phyloP scores from a whole-genome alignment of 2,329 filamentous ascomycete genomes.

The Basipetospora chlamydospora region DNA sequence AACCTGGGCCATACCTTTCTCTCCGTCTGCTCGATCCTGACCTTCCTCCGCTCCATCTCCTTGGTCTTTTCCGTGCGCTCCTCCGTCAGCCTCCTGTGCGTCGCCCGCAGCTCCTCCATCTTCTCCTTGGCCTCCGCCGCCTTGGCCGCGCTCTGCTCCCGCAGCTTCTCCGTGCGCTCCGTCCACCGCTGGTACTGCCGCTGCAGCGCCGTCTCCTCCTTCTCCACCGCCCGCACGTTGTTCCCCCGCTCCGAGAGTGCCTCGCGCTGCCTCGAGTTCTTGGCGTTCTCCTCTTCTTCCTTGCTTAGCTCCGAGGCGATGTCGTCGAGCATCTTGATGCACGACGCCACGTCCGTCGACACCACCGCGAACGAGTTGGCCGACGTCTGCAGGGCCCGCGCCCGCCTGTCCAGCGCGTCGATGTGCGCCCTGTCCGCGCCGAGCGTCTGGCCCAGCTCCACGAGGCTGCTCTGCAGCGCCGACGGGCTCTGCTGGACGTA shows the following conservation, averaged over 20 bases:
- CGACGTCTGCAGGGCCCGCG: conserved; percentile 83
- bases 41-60: conserved; percentile 80
- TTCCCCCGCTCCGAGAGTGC: conserved; percentile 77
- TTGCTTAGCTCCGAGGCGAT: conserved; percentile 71
- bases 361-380: conserved; percentile 81
- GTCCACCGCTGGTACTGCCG: conserved; percentile 76
- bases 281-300: conserved; percentile 78
- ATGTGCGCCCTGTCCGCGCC: conserved; percentile 70
- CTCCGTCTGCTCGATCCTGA: conserved; percentile 95
- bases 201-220: conserved; percentile 69
- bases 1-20: conserved; percentile 59
- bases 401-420: conserved; percentile 71
- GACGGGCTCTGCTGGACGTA: conserved; percentile 85
- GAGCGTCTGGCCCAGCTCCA: conserved; percentile 68
- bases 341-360: conserved; percentile 69
- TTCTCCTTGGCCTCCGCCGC: conserved; percentile 66
- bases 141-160: conserved; percentile 68
- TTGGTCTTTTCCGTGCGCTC: conserved; percentile 77
- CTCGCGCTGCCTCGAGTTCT: conserved; percentile 70
- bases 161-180: conserved; percentile 71
- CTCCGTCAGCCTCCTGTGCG: conserved; percentile 68
- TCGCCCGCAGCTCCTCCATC: conserved; percentile 76
- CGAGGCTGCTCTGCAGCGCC: conserved; percentile 65
- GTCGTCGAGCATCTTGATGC: conserved; percentile 80
- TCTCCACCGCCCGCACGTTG: conserved; percentile 81